phyloP scores from a whole-genome alignment of 2,329 filamentous ascomycete genomes.

The Neofusicoccum umdonicola region DNA sequence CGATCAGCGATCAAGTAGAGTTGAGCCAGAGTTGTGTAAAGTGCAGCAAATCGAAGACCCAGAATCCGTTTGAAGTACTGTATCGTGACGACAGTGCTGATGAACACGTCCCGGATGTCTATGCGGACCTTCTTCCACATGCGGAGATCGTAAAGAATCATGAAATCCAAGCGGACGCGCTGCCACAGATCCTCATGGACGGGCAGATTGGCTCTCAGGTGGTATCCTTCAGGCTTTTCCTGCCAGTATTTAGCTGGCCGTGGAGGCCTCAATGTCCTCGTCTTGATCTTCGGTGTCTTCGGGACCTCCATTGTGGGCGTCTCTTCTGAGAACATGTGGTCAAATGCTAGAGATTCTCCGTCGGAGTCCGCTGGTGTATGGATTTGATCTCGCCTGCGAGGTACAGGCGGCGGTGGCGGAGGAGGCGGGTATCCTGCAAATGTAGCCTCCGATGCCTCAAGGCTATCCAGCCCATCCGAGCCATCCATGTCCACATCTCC shows the following conservation, averaged over 20 bases:
- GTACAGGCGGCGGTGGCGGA: conserved; percentile 47
- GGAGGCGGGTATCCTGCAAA: conserved; percentile 71
- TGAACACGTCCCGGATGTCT: conserved; percentile 88
- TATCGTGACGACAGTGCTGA: conserved; percentile 92
- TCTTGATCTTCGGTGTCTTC: conserved; percentile 66
- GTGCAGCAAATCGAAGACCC: conserved; percentile 85
- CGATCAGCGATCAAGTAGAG: conserved; percentile 93
- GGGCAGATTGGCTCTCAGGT: conserved; percentile 60
- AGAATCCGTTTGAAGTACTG: conserved; percentile 94
- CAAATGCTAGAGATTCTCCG: conserved; percentile 57
- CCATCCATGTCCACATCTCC: conserved; percentile 52
- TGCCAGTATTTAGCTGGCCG: conserved; percentile 81
- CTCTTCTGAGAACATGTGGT: conserved; percentile 17
- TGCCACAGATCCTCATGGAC: conserved; percentile 85
- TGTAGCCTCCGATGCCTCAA: conserved; percentile 75
- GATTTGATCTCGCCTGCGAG: conserved; percentile 57
- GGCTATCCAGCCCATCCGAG: conserved; percentile 58
- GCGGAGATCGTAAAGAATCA: conserved; percentile 89
- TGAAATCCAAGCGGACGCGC: conserved; percentile 85
- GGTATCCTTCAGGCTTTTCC: conserved; percentile 71
- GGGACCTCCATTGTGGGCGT: conserved; percentile 68
- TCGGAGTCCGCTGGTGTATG: conserved; percentile 72
- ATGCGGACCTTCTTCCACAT: conserved; percentile 96
- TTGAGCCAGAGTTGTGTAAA: conserved; percentile 92
- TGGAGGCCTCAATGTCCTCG: conserved; percentile 50